phyloP scores from a whole-genome alignment of 2,329 filamentous ascomycete species.

The Cladosporium sp. region DNA sequence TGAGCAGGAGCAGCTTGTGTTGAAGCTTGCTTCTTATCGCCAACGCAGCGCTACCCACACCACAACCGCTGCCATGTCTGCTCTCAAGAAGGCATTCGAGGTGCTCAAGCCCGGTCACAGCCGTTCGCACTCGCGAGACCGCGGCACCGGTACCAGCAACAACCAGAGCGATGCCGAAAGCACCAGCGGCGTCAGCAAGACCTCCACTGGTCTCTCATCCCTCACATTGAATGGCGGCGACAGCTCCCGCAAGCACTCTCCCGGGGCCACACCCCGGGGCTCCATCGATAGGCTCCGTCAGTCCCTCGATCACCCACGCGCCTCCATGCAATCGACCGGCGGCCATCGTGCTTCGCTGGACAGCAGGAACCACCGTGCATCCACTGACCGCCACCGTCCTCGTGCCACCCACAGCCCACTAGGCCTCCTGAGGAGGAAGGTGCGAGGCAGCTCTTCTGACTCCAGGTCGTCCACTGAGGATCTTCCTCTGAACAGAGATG shows the following conservation, averaged over 20 bases:
- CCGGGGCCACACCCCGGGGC: conserved; percentile 6
- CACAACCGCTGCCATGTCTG: conserved; percentile 24
- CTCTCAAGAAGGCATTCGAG: conserved; percentile 45
- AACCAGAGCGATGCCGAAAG: conserved; percentile 9
- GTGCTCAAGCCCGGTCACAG: conserved; percentile 36
- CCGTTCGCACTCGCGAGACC: conserved; percentile 6
- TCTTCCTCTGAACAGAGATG: conserved; percentile 45
- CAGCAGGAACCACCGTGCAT: not conserved
- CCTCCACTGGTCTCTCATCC: conserved; percentile 22
- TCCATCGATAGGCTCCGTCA: conserved; percentile 15
- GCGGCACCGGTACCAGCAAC: not conserved
- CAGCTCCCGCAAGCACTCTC: conserved; percentile 10
- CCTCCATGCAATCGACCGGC: not conserved
- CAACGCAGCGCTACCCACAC: not conserved
- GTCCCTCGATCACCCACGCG: conserved; percentile 8
- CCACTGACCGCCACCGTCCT: conserved; percentile 19
- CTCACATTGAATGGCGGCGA: conserved; percentile 20
- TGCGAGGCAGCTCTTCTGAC: conserved; percentile 25
- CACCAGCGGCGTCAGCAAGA: conserved; percentile 12
- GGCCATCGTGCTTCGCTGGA: not conserved
- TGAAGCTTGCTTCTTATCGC: not conserved
- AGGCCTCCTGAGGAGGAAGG: conserved; percentile 30
- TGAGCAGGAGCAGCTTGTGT: conserved; percentile 1
- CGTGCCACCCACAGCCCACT: conserved; percentile 29
- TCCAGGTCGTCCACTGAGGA: conserved; percentile 34